Base-by-base conservation (phyloP, 768 basidiomycete genomes). In the Jaapia argillacea region DNA sequence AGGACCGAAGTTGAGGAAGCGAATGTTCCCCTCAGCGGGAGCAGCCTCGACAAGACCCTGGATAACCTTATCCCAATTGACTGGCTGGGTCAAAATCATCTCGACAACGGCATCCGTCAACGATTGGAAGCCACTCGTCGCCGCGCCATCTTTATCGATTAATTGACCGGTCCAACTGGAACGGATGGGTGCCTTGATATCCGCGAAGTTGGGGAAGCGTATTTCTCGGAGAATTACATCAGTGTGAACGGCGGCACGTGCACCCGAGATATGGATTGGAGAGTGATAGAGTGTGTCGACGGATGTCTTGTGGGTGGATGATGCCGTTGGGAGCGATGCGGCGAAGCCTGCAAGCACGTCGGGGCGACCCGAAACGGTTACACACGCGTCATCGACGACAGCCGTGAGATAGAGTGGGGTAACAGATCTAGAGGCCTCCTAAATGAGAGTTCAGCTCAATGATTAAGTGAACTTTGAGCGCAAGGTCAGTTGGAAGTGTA, bases 341-440 rank as follows among this genome's bases (percentile, higher is more conserved):
- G 65, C 58, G 53, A 81, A 79, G 21, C 54, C 53, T 5, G 58
- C 53, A 24, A 82, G 58, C 37, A 67, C 42, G 46, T 75, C 69
- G 2, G 79, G 79, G 40, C 62, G 68, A 20, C 79, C 81, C 2
- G 79, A 81, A 40, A 80, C 59, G 7, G 79, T 79, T 43, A 77
- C 59, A 43, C 65, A 70, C 7, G 50, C 57, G 42, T 67, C 61
- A 45, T 70, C 69, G 40, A 74, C 61, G 45, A 76, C 60, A 6
- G 75, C 72, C 1, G 77, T 78, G 36, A 80, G 58, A 52, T 58
- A 65, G 52, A 80, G 57, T 13, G 52, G 43, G n/a, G 44, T n/a
- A n/a, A n/a, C n/a, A n/a, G n/a, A n/a, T n/a, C n/a, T n/a, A n/a
- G n/a, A n/a, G n/a, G n/a, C n/a, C n/a, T n/a, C n/a, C n/a, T n/a